These are phyloP conservation scores for Dalbergia cochinchinensis DNA, from an alignment of 306 rosid species.

Conservation along the genomic window DNA sequence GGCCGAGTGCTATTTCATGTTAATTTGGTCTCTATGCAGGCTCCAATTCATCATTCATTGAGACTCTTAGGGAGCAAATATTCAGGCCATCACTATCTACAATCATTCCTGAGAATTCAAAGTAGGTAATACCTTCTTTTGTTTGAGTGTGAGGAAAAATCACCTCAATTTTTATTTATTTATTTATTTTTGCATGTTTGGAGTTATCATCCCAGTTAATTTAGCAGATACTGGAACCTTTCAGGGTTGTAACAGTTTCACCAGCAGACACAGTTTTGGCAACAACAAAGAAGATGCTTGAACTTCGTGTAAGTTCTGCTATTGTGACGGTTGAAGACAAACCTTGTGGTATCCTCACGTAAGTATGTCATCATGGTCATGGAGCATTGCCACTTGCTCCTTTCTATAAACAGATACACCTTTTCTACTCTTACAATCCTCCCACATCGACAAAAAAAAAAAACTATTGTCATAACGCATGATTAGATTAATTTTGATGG, in stretches of 20 bases:
- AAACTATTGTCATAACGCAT: constrained; percentile 20
- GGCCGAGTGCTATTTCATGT: background rate
- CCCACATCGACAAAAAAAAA: background rate
- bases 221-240: constrained; percentile 47
- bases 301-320: constrained; percentile 73
- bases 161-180: constrained; percentile 1
- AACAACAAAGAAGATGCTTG: constrained; percentile 85
- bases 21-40: constrained; percentile 62
- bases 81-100: constrained; percentile 95
- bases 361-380: constrained; percentile 45
- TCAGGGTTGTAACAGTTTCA: constrained; percentile 78
- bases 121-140: constrained; percentile 90
- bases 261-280: constrained; percentile 77
- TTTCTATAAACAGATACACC: background rate
- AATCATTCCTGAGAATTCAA: constrained; percentile 86
- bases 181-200: constrained; percentile 17
- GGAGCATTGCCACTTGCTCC: background rate
- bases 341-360: constrained; percentile 94
- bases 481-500: constrained; percentile 16
- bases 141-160: constrained; percentile 30
- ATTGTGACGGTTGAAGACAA: constrained; percentile 77
- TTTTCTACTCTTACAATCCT: constrained; percentile 1
- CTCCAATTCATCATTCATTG: constrained; percentile 81
- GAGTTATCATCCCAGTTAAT: constrained; percentile 23
- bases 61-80: constrained; percentile 86